Evolutionary conservation across 2,329 filamentous ascomycete species (phyloP), one percentile per base, ranked within the genome.

Genomic region (Pestalotiopsis sp.): DNA sequence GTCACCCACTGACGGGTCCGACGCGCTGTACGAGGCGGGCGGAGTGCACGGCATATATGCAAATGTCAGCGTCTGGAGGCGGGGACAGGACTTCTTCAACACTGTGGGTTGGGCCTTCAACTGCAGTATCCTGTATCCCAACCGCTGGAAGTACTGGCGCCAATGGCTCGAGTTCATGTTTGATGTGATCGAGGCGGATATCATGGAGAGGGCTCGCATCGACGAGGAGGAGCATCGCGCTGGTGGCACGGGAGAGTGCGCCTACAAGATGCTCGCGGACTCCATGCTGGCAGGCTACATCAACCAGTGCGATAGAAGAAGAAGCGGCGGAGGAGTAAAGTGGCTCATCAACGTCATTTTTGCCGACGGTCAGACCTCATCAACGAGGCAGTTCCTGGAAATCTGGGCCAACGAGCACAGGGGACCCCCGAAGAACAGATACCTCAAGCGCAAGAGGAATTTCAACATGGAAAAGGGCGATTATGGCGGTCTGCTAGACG

Each of bases 21-120:
- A 87, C 60, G 79, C 81, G 17, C 80, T 93, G 41, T 83, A 84
- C 57, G 78, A 83, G 11, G 82, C 83, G 6, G 79, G 82, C 12
- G 86, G 88, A 1, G 83, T 94, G 45, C 82, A 84, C 59, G 85
- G 88, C 6, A 84, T 85, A 11, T 84, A 94, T 68, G 90, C 91
- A 1, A 87, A 88, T 65, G 83, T 89, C 58, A 91, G 92, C 38
- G 71, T 98, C 1, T 97, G 93, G 89, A 83, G 82, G 17, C 87
- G 89, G n/a, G 93, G 92, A 0, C 90, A 93, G 70, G 93, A 97
- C 76, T 97, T 98, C 75, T 99, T 96, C 94, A 88, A 90, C 57
- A 88, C 93, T 0, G 87, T 96, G 0, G 96, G 95, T 3, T 98
- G 96, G 96, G 92, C 93, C 0, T 94, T 98, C 78, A 96, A 95